Evolutionary conservation across 371 early-diverging fungal genomes (phyloP).

Genomic region (Synchytrium microbalum): DNA sequence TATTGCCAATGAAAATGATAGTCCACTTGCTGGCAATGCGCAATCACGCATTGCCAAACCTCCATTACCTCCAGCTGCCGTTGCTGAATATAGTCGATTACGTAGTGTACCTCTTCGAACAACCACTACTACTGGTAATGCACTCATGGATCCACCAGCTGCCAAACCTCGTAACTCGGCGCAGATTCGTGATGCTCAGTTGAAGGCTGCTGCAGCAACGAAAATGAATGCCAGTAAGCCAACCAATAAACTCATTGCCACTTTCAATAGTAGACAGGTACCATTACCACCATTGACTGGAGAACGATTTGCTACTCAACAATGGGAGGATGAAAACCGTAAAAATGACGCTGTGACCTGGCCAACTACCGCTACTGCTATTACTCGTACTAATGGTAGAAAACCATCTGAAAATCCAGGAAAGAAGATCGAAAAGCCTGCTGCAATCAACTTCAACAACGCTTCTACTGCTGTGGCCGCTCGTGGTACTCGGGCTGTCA

Average conservation of each 20-base stretch:
- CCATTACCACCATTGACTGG: not conserved
- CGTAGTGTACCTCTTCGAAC: not conserved
- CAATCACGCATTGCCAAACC: not conserved
- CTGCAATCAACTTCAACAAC: not conserved
- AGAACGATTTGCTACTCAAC: not conserved
- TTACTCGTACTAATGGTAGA: not conserved
- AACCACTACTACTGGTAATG: not conserved
- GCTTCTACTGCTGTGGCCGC: not conserved
- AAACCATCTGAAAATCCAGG: too few relatives aligned
- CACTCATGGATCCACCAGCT: not conserved
- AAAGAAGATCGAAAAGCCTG: not conserved
- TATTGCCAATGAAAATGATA: not conserved
- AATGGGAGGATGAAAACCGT: not conserved
- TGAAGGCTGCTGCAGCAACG: not conserved
- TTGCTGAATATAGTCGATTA: not conserved
- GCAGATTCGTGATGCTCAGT: not conserved
- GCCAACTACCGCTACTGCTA: not conserved
- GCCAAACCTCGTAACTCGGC: not conserved
- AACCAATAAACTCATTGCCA: too few relatives aligned
- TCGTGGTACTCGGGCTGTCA: too few relatives aligned
- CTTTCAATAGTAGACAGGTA: not conserved
- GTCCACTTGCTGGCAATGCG: not conserved
- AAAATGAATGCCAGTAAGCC: not conserved
- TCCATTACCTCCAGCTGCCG: not conserved
- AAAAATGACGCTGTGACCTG: not conserved